These are phyloP conservation scores for Solanum rostratum DNA, from an alignment of 257 asterid genomes.

Conservation along the genomic window DNA sequence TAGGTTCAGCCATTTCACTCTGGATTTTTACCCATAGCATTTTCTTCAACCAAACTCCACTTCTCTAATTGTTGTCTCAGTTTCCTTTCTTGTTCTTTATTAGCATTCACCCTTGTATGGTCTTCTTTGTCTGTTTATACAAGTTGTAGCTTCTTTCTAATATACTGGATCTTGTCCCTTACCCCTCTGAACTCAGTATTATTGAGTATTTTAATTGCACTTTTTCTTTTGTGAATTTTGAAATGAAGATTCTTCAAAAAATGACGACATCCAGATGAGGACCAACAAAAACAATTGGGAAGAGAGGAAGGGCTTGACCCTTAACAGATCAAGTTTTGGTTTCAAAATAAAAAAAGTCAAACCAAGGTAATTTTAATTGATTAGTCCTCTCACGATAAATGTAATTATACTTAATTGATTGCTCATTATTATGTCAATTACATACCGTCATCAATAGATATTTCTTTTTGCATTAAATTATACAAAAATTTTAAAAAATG, in stretches of 20 bases:
- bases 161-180: too few species aligned
- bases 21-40: too few species aligned
- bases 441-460: neutral
- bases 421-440: neutral
- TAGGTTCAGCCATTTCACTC: too few species aligned
- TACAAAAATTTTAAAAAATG: neutral
- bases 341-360: conserved; percentile 62
- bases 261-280: conserved; percentile 43
- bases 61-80: too few species aligned
- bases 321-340: conserved; percentile 55
- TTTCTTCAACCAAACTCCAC: too few species aligned
- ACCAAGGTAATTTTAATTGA: conserved; percentile 25
- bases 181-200: too few species aligned
- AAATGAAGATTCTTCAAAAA: conserved; percentile 44
- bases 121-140: too few species aligned
- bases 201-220: too few species aligned
- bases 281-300: conserved; percentile 37
- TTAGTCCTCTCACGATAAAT: neutral
- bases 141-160: too few species aligned
- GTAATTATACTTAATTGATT: neutral
- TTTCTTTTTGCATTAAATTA: neutral
- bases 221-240: neutral
- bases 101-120: too few species aligned
- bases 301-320: conserved; percentile 44
- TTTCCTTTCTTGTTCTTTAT: too few species aligned